These are phyloP conservation scores for Coriolopsis trogii DNA, from an alignment of 1,284 basidiomycete genomes.

Conservation along the genomic window DNA sequence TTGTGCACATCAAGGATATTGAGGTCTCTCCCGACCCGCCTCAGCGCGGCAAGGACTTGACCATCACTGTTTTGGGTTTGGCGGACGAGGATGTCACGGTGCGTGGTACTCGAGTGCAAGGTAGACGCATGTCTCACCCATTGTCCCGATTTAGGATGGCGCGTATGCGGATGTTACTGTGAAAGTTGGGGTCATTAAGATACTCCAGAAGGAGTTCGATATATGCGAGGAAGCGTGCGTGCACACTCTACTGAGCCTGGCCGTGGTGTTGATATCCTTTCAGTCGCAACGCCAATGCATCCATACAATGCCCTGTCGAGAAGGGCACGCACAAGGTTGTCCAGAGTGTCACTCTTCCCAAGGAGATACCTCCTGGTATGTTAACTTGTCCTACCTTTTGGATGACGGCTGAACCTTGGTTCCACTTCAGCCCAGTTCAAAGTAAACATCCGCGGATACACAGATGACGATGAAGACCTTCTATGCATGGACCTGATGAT, in stretches of 20 bases:
- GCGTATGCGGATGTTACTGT: slow-evolving; percentile 87
- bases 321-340: slow-evolving; percentile 69
- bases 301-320: slow-evolving; percentile 80
- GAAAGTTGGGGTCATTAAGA: slow-evolving; percentile 87
- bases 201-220: slow-evolving; percentile 82
- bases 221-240: slow-evolving; percentile 93
- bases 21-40: slow-evolving; percentile 81
- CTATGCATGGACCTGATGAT: slow-evolving; percentile 82
- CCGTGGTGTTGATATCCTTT: slow-evolving; percentile 6
- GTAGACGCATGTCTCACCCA: background rate
- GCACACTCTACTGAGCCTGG: background rate
- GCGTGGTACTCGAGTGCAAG: background rate
- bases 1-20: slow-evolving; percentile 68
- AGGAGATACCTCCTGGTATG: slow-evolving; percentile 87
- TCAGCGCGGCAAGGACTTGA: slow-evolving; percentile 79
- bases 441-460: slow-evolving; percentile 76
- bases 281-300: slow-evolving; percentile 69
- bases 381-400: slow-evolving; percentile 4
- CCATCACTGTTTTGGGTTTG: slow-evolving; percentile 72
- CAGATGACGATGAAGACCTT: slow-evolving; percentile 77
- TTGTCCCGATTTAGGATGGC: slow-evolving; percentile 66
- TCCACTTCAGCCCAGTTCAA: slow-evolving; percentile 77
- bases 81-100: slow-evolving; percentile 71
- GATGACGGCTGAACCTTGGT: background rate
- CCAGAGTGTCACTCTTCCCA: slow-evolving; percentile 84